Percentiles rank a stretch among this genome's conserved stretches.
These are phyloP conservation scores for Xerocomus brunneocitrinus DNA, from an alignment of 768 basidiomycete genomes.

Conservation along the genomic window DNA sequence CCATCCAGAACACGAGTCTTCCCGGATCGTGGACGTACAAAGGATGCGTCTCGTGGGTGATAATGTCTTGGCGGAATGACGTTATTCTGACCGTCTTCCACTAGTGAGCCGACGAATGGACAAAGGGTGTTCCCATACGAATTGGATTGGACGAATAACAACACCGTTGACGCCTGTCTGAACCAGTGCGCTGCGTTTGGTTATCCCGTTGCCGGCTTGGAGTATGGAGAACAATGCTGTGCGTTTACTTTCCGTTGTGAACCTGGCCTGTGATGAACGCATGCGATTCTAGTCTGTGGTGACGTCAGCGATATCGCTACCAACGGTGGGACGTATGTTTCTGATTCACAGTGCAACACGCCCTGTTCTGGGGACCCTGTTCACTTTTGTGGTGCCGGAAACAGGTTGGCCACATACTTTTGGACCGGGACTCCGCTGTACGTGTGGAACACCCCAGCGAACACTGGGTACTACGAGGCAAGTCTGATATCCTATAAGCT, in stretches of 20 bases:
- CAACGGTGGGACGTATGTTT: slow-evolving; percentile 29
- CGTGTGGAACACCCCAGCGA: slow-evolving; percentile 60
- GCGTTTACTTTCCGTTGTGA: slow-evolving; percentile 24
- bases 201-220: slow-evolving; percentile 66
- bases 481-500: slow-evolving; percentile 12
- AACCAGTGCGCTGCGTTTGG: slow-evolving; percentile 67
- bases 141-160: slow-evolving; percentile 55
- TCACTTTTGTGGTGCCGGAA: slow-evolving; percentile 62
- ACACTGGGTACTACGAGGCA: slow-evolving; percentile 70
- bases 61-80: background rate
- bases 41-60: slow-evolving; percentile 60
- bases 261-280: background rate
- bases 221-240: slow-evolving; percentile 74
- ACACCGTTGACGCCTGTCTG: slow-evolving; percentile 61
- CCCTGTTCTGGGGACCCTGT: slow-evolving; percentile 68
- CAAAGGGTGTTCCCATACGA: slow-evolving; percentile 57
- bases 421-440: slow-evolving; percentile 48
- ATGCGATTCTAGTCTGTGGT: slow-evolving; percentile 53
- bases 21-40: slow-evolving; percentile 62
- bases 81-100: background rate
- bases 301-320: slow-evolving; percentile 51
- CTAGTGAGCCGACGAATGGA: slow-evolving; percentile 44
- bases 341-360: slow-evolving; percentile 39
- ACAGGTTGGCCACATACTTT: slow-evolving; percentile 50
- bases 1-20: slow-evolving; percentile 48